Conservation (phyloP, 2,329 filamentous ascomycete species). For the Bipolaris bicolor region DNA sequence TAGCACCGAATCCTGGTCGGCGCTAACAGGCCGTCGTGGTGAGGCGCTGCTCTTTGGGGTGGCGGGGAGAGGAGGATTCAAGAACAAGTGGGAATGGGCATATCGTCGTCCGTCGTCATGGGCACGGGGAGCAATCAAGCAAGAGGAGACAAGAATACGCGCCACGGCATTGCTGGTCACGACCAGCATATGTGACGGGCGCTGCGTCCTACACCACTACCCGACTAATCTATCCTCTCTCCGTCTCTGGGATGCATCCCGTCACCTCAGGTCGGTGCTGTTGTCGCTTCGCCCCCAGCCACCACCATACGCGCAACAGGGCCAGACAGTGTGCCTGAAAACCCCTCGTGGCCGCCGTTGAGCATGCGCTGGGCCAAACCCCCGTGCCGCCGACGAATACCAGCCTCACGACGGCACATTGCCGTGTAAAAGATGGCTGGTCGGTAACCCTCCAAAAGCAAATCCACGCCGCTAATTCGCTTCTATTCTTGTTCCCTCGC, state of each 20-base stretch:
- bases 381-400: constrained; percentile 5
- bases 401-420: constrained; percentile 11
- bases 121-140: no score
- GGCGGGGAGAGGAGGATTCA: not conserved
- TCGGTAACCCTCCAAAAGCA: constrained; percentile 4
- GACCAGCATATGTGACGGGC: not conserved
- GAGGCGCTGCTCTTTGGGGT: constrained; percentile 7
- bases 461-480: not conserved
- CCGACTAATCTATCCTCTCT: not conserved
- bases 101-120: no score
- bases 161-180: no score
- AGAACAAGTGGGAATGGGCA: no score
- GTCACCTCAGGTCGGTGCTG: not conserved
- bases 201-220: not conserved
- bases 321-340: constrained; percentile 12
- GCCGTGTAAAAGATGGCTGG: constrained; percentile 10
- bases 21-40: constrained; percentile 13
- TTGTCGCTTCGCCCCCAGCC: constrained; percentile 3
- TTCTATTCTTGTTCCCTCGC: constrained; percentile 15
- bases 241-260: not conserved
- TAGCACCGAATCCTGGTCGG: constrained; percentile 22
- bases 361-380: constrained; percentile 12
- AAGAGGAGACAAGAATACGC: no score
- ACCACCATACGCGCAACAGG: not conserved
- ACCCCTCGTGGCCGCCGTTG: constrained; percentile 19